Evolutionary conservation across 495 filamentous ascomycete genomes (phyloP), one percentile per base, ranked within the genome.

Genomic region (Hapsidospora chrysogenum): DNA sequence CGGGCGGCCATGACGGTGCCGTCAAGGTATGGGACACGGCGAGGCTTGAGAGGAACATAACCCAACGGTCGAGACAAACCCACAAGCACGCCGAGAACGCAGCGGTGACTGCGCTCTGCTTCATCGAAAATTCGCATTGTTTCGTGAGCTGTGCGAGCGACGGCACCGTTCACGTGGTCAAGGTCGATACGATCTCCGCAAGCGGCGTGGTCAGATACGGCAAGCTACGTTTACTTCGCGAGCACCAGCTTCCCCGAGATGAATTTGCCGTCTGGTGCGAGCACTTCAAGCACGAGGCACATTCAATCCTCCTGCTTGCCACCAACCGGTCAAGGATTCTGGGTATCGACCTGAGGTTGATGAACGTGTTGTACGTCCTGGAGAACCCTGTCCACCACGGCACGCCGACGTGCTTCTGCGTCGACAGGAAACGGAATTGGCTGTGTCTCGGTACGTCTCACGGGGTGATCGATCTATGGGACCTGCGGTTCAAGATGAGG

Each of bases 21-120:
- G 83, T 94, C 27, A 92, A 83, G 46, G 67, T 99, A 7, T 99
- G 92, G 92, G 92, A 99, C 53, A 78, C 83, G 9, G 71, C 72
- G 16, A 70, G 92, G 22, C 61, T 99, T 3, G 92, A 99, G 51
- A 75, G 80, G 26, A 96, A 93, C 49, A 62, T 95, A 28, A 76
- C 78, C 0, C 79, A 92, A 47, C 70, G 84, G 28, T 80, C 85
- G 9, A 68, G 92, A n/a, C 83, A 89, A 46, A 95, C 81, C 0
- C 75, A 92, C 53, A 75, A 61, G 37, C 84, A 94, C 52, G 66
- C 68, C 1, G 37, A 48, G 4, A 78, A 75, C 2, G 68, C 76
- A 0, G 78, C 73, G 37, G 79, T 95, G 6, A 78, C 80, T 17
- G 73, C 83, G 5, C 47, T 95, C 16, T 80, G 78, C 33, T 96